Conservation (phyloP, 108 stramenopile species). For the Pelagomonas calceolata region DNA sequence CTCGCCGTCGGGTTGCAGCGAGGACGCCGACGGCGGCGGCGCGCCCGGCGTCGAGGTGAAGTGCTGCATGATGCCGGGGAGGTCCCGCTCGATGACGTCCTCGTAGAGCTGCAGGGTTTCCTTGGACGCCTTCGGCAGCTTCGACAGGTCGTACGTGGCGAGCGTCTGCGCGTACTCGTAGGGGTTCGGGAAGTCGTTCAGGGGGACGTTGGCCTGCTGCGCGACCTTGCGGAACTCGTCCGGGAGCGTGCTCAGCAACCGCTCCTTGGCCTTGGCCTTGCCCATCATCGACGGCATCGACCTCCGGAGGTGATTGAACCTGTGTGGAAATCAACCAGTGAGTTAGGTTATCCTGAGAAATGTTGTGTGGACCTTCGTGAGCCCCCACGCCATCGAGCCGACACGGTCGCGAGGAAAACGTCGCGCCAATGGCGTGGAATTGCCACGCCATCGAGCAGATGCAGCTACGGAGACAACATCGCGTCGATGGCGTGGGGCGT, state of each 20-base stretch:
- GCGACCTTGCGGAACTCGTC: slow-evolving; percentile 37
- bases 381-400: too few species aligned
- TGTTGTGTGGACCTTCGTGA: too few species aligned
- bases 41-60: background rate
- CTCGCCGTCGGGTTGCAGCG: background rate
- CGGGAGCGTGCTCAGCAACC: slow-evolving; percentile 26
- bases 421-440: too few species aligned
- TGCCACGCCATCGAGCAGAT: too few species aligned
- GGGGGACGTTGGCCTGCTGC: slow-evolving; percentile 42
- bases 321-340: too few species aligned
- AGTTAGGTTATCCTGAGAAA: too few species aligned
- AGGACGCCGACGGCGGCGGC: too few species aligned
- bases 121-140: slow-evolving; percentile 1
- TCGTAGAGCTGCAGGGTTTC: background rate
- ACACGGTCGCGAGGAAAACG: too few species aligned
- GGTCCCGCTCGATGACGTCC: background rate
- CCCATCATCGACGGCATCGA: slow-evolving; percentile 10
- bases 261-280: slow-evolving; percentile 32
- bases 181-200: slow-evolving; percentile 48
- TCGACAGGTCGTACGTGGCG: slow-evolving; percentile 9
- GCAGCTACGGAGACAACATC: too few species aligned
- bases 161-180: slow-evolving; percentile 18
- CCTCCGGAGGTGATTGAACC: slow-evolving; percentile 33
- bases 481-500: too few species aligned
- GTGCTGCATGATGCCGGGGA: background rate